Evolutionary conservation across 345 rosid genomes (phyloP).

Genomic region (Dipteronia sinensis): DNA sequence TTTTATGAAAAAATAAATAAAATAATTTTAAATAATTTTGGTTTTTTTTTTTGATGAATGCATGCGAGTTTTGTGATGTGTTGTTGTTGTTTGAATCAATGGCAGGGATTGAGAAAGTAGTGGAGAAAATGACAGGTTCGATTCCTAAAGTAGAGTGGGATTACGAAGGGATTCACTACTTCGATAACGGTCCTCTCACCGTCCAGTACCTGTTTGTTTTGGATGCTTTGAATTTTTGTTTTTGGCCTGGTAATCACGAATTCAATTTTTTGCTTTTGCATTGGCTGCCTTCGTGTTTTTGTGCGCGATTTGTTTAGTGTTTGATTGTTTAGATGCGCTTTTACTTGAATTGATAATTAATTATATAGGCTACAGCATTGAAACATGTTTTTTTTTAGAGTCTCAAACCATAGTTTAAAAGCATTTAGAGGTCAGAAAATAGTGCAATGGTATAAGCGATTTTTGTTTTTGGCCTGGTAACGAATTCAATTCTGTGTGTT

Average conservation of each 20-base stretch:
- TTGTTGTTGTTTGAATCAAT: background rate
- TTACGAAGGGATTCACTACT: constrained; percentile 84
- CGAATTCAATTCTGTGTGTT: too few species aligned
- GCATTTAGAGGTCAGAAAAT: too few species aligned
- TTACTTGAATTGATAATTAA: too few species aligned
- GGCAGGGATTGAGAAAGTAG: constrained; percentile 66
- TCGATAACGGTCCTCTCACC: constrained; percentile 67
- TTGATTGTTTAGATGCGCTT: too few species aligned
- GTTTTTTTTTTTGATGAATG: background rate
- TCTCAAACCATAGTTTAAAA: too few species aligned
- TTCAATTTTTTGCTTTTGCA: too few species aligned
- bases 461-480: too few species aligned
- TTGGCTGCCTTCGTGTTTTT: background rate
- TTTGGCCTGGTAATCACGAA: constrained; percentile 19
- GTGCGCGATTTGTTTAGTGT: background rate
- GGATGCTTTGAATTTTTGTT: constrained; percentile 81
- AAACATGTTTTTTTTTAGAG: too few species aligned
- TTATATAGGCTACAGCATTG: too few species aligned
- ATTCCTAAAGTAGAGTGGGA: constrained; percentile 79
- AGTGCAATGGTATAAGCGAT: too few species aligned
- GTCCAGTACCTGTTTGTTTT: constrained; percentile 80
- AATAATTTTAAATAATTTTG: background rate
- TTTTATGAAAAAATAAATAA: background rate
- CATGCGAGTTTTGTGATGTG: background rate
- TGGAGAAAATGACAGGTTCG: constrained; percentile 45